These are phyloP conservation scores for Schizosaccharomyces cryophilus DNA, from an alignment of 805 yeast species.

Conservation along the genomic window DNA sequence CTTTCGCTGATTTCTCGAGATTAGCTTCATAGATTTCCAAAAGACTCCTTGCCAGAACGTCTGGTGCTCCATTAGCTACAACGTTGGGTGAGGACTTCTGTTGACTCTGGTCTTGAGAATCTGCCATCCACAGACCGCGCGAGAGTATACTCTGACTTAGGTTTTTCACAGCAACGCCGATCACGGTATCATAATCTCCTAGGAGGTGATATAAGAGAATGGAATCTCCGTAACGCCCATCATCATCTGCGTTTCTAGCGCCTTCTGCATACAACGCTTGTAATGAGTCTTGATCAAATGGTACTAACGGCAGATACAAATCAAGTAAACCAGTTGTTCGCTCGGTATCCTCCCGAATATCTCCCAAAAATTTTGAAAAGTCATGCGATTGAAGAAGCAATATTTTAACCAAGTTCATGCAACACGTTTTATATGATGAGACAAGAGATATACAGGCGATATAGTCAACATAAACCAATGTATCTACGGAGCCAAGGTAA, in stretches of 20 bases:
- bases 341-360: slow-evolving; percentile 48
- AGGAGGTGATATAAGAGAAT: slow-evolving; percentile 65
- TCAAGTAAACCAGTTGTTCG: slow-evolving; percentile 68
- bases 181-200: slow-evolving; percentile 65
- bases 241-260: slow-evolving; percentile 78
- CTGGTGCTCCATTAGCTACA: not conserved
- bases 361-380: slow-evolving; percentile 62
- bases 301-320: slow-evolving; percentile 28
- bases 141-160: not conserved
- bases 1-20: not conserved
- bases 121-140: not conserved
- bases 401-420: slow-evolving; percentile 33
- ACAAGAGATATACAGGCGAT: slow-evolving; percentile 39
- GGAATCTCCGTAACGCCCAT: slow-evolving; percentile 71
- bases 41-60: not conserved
- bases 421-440: not conserved
- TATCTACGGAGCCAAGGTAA: slow-evolving; percentile 62
- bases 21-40: not conserved
- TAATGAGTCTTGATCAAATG: slow-evolving; percentile 39
- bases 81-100: not conserved
- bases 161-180: not conserved
- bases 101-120: not conserved
- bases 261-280: slow-evolving; percentile 50
- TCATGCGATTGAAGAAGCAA: slow-evolving; percentile 67
- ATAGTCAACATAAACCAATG: slow-evolving; percentile 75